Evolutionary conservation across 495 filamentous ascomycete species (phyloP).

Genomic region (Jackrogersella minutella): DNA sequence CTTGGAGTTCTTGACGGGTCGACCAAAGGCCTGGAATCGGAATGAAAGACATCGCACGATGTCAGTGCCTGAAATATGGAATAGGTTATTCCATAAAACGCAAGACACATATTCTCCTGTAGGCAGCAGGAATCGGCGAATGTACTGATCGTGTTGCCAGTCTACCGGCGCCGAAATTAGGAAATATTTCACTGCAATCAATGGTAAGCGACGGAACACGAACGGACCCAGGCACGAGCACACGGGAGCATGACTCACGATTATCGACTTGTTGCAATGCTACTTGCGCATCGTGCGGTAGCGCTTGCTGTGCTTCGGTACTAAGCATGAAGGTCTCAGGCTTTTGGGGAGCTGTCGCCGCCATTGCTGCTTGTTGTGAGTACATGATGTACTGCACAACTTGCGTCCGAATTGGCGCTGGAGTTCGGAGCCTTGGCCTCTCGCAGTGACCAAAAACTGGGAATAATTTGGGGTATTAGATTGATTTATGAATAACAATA

Average conservation of each 20-base stretch:
- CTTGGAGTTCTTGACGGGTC: slow-evolving; percentile 98
- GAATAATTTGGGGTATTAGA: slow-evolving; percentile 10
- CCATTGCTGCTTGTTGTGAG: slow-evolving; percentile 62
- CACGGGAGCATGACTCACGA: slow-evolving; percentile 66
- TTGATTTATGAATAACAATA: slow-evolving; percentile 25
- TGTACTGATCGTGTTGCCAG: slow-evolving; percentile 96
- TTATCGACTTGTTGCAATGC: slow-evolving; percentile 98
- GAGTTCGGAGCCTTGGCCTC: neutral
- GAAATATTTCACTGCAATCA: slow-evolving; percentile 91
- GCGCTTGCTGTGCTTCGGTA: slow-evolving; percentile 91
- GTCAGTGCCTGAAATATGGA: slow-evolving; percentile 98
- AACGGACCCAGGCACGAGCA: neutral
- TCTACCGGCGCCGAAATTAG: slow-evolving; percentile 98
- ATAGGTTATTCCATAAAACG: slow-evolving; percentile 98
- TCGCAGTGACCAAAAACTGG: slow-evolving; percentile 9
- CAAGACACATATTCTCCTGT: slow-evolving; percentile 99
- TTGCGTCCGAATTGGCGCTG: slow-evolving; percentile 24
- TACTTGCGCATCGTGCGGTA: slow-evolving; percentile 96
- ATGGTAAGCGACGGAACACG: slow-evolving; percentile 31
- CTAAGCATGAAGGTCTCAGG: slow-evolving; percentile 99
- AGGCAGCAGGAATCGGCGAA: slow-evolving; percentile 91
- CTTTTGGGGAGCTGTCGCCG: slow-evolving; percentile 68
- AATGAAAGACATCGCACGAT: slow-evolving; percentile 98
- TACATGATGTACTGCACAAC: slow-evolving; percentile 55
- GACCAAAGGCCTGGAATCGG: slow-evolving; percentile 97